Evolutionary conservation across 164 flowering plant species (phyloP).

Genomic region (Santalum album): DNA sequence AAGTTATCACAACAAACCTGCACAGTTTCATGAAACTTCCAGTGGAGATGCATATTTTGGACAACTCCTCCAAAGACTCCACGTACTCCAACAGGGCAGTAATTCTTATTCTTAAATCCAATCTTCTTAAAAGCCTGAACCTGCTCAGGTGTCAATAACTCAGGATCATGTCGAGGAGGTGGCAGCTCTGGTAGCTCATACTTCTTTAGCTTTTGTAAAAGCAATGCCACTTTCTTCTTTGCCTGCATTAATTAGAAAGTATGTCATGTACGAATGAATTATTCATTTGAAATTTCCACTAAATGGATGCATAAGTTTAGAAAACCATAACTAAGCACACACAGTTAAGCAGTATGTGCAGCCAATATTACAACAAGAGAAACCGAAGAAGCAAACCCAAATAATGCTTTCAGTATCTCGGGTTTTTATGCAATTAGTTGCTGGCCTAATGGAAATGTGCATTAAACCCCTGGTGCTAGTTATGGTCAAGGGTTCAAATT

Average conservation of each 20-base stretch:
- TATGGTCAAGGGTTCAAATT: too few relatives aligned
- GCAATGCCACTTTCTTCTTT: constrained; percentile 92
- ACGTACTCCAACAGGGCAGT: constrained; percentile 94
- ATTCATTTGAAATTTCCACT: too few relatives aligned
- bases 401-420: too few relatives aligned
- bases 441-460: too few relatives aligned
- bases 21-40: constrained; percentile 99
- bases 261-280: too few relatives aligned
- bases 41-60: constrained; percentile 98
- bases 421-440: too few relatives aligned
- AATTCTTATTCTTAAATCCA: constrained; percentile 86
- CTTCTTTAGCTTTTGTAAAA: constrained; percentile 89
- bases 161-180: constrained; percentile 91
- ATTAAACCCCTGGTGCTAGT: too few relatives aligned
- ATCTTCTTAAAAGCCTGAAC: constrained; percentile 91
- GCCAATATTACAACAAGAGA: too few relatives aligned
- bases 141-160: constrained; percentile 84
- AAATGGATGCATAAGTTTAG: too few relatives aligned
- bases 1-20: constrained; percentile 98
- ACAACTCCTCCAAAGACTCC: constrained; percentile 99
- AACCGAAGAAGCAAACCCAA: too few relatives aligned
- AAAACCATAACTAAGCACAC: too few relatives aligned
- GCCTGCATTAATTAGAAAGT: constrained; percentile 40
- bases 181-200: constrained; percentile 95
- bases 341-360: too few relatives aligned